These are phyloP conservation scores for Xerocomellus chrysenteron DNA, from an alignment of 768 basidiomycete species.

Conservation along the genomic window DNA sequence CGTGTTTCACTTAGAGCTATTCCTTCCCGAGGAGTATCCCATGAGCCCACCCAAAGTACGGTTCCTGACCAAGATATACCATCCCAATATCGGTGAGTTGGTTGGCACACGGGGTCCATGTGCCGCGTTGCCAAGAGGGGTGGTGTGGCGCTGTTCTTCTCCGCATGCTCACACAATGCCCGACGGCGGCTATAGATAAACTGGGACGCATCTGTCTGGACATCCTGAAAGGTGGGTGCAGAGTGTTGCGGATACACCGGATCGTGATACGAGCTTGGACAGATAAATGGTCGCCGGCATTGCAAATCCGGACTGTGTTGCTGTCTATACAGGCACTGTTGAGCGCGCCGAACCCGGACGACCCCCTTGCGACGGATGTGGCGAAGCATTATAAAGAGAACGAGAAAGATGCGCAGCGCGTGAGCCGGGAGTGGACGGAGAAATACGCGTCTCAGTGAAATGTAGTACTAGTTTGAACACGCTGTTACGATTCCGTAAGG, in stretches of 20 bases:
- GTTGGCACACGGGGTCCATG: neutral
- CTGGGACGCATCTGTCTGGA: conserved; percentile 98
- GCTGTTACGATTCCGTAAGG: conserved; percentile 11
- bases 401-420: conserved; percentile 88
- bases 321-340: conserved; percentile 97
- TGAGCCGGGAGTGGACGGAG: conserved; percentile 95
- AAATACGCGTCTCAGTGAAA: conserved; percentile 60
- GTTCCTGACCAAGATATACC: conserved; percentile 97
- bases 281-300: conserved; percentile 99
- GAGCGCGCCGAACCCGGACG: conserved; percentile 94
- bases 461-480: conserved; percentile 4
- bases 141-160: conserved; percentile 14
- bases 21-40: conserved; percentile 98
- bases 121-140: neutral
- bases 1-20: conserved; percentile 93
- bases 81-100: conserved; percentile 94
- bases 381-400: conserved; percentile 99
- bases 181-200: conserved; percentile 64
- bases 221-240: conserved; percentile 83
- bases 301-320: conserved; percentile 97
- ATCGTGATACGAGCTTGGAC: neutral
- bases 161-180: conserved; percentile 24
- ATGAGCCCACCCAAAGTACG: conserved; percentile 99
- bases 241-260: neutral
- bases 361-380: conserved; percentile 90